These are phyloP conservation scores for Guadua angustifolia DNA, from an alignment of 176 grass and related monocot species.

Conservation along the genomic window DNA sequence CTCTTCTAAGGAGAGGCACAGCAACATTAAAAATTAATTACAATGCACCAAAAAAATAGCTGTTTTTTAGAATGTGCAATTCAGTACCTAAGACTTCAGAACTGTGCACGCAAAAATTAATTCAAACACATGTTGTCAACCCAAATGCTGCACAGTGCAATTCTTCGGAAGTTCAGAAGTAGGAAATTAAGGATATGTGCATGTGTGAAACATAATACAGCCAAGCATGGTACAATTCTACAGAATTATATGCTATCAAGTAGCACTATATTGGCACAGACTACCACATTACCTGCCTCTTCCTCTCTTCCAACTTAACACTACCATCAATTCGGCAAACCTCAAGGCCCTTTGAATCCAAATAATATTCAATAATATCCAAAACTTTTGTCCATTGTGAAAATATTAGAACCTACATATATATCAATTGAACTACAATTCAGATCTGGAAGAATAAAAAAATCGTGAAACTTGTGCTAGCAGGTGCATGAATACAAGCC, in stretches of 20 bases:
- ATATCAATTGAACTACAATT: constrained; percentile 31
- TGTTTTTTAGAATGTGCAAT: neutral
- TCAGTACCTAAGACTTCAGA: neutral
- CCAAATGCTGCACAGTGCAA: no score
- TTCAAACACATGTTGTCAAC: neutral
- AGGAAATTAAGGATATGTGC: neutral
- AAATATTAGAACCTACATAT: constrained; percentile 85
- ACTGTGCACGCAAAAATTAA: neutral
- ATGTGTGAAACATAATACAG: neutral
- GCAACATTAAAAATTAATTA: neutral
- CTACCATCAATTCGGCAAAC: constrained; percentile 89
- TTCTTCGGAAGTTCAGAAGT: neutral
- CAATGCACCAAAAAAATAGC: neutral
- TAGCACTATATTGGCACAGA: constrained; percentile 12
- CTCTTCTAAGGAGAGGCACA: no score
- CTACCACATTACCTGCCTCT: constrained; percentile 64
- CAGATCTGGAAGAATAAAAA: neutral
- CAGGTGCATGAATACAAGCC: neutral
- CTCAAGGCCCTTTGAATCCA: constrained; percentile 64
- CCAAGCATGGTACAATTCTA: neutral
- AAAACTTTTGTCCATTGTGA: constrained; percentile 94
- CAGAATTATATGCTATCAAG: constrained; percentile 4
- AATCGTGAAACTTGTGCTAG: neutral
- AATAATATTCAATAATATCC: constrained; percentile 87
- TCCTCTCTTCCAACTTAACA: constrained; percentile 77